phyloP scores from a whole-genome alignment of 441 rosid species.

The Biscutella laevigata region DNA sequence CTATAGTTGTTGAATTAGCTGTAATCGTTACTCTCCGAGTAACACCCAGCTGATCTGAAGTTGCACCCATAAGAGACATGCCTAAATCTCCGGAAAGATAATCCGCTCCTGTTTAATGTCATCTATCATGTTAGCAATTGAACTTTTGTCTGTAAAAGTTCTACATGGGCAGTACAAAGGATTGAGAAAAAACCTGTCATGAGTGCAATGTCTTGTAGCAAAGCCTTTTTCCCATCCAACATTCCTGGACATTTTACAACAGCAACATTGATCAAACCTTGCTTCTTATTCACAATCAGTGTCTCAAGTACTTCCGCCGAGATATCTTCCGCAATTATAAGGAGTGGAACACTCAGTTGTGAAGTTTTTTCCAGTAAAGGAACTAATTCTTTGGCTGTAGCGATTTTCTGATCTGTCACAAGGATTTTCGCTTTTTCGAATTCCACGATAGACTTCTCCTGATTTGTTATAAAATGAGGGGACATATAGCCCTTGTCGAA shows the following conservation, averaged over 20 bases:
- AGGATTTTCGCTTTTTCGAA: conserved; percentile 74
- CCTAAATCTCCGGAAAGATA: conserved; percentile 71
- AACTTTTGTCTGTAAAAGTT: background rate
- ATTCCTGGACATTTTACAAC: conserved; percentile 84
- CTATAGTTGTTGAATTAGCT: conserved; percentile 64
- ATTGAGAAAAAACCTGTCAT: conserved; percentile 60
- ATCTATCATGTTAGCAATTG: conserved; percentile 1
- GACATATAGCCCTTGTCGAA: conserved; percentile 88
- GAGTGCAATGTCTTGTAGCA: conserved; percentile 87
- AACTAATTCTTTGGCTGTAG: conserved; percentile 55
- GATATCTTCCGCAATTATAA: conserved; percentile 78
- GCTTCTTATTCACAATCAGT: conserved; percentile 60
- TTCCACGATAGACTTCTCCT: conserved; percentile 64
- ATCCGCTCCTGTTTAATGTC: conserved; percentile 52
- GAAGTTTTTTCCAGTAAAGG: conserved; percentile 76
- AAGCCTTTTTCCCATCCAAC: conserved; percentile 73
- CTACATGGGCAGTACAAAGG: background rate
- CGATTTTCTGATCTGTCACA: conserved; percentile 71
- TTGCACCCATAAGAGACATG: conserved; percentile 37
- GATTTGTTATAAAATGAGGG: conserved; percentile 75
- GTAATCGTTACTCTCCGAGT: conserved; percentile 58
- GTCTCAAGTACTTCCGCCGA: conserved; percentile 60
- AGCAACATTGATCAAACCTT: conserved; percentile 73
- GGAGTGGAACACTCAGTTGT: conserved; percentile 77
- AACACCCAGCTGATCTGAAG: conserved; percentile 83